Conservation (phyloP, 225 moss, liverwort and hornwort species). For the Antitrichia curtipendula region DNA sequence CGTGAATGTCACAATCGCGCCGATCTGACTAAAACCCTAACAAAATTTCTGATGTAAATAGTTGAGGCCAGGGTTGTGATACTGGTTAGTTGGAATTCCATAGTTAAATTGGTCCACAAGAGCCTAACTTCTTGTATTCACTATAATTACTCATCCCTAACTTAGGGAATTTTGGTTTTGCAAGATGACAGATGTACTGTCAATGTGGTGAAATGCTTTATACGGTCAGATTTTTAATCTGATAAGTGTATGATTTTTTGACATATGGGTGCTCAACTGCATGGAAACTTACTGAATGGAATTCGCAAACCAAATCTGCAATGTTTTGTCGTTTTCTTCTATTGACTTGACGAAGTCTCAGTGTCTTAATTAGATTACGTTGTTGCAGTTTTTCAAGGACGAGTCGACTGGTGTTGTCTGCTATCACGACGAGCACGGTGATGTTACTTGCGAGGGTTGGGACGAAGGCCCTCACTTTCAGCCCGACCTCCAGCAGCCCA, state of each 20-base stretch:
- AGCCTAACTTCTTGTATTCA: neutral
- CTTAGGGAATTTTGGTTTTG: neutral
- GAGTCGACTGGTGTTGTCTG: conserved; percentile 51
- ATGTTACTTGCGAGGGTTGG: conserved; percentile 59
- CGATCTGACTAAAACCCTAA: neutral
- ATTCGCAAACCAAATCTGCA: neutral
- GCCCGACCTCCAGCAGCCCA: conserved; percentile 4
- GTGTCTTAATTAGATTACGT: neutral
- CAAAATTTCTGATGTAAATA: neutral
- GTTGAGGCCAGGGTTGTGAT: neutral
- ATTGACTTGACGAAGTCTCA: too few relatives aligned
- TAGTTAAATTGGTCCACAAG: neutral
- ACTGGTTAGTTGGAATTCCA: neutral
- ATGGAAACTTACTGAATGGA: neutral
- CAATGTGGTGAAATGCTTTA: neutral
- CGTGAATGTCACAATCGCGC: neutral
- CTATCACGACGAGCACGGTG: conserved; percentile 33
- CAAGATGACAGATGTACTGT: neutral
- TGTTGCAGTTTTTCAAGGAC: conserved; percentile 44
- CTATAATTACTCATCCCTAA: neutral
- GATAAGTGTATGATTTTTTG: neutral
- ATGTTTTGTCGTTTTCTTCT: neutral
- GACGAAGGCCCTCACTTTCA: conserved; percentile 82
- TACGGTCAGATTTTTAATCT: neutral
- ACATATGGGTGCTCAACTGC: neutral